Evolutionary conservation across 2,329 filamentous ascomycete species (phyloP), one percentile per base, ranked within the genome.

Genomic region (Fusarium sp.): DNA sequence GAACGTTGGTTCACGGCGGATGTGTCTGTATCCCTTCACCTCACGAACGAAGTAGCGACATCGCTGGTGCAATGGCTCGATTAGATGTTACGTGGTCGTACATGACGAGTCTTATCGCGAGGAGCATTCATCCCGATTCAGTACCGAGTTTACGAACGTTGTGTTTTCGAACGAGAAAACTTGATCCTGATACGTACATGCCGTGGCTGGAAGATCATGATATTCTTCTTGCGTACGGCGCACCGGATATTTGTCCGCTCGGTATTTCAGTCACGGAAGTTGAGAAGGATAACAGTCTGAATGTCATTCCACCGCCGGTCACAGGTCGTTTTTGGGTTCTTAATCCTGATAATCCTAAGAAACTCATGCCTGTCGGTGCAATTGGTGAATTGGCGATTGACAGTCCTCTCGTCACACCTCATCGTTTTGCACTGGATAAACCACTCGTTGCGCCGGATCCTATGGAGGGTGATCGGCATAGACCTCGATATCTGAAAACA

Each of bases 361-460:
- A 83, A 38, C 81, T 87, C 41, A 83, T 87, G 80, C 87, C 87
- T 0, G 78, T 88, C 17, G 89, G 89, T 3, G 83, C 86, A 1
- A 80, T 88, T 2, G 88, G 88, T 1, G 89, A 92, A 74, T 80
- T 92, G 4, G 83, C 90, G 7, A 86, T 92, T 38, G 88, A 91
- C 72, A 88, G 89, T 0, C 79, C 80, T 2, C 59, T 77, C 7
- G 61, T 81, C 17, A 81, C 79, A 1, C 80, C 80, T 5, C 81
- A 83, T 65, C 79, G 79, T 8, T 81, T 84, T 46, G 62, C 77
- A 1, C 74, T 77, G 0, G 80, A 80, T 7, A 70, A 70, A 13
- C 71, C 79, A 1, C 68, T 81, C 4, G 12, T 74, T 18, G 73
- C 83, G 54, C 74, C 77, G 3, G 55, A 68, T 6, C 5, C 41